These are phyloP conservation scores for Trichoderma orchidacearum DNA, from an alignment of 495 filamentous ascomycete genomes.

Conservation along the genomic window DNA sequence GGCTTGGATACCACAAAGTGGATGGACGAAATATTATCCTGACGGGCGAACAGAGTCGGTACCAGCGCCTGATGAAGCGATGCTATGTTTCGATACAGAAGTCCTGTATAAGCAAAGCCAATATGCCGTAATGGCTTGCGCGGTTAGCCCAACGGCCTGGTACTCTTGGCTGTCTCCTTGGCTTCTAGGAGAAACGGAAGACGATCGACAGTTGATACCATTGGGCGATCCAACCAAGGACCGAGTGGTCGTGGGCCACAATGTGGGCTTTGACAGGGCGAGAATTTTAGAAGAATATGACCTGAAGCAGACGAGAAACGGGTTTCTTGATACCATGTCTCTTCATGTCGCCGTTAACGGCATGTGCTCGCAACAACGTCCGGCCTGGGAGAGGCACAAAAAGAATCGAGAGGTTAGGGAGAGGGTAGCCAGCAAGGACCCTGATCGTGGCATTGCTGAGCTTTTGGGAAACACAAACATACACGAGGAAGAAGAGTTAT, in stretches of 20 bases:
- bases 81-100: slow-evolving; percentile 91
- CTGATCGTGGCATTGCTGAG: slow-evolving; percentile 54
- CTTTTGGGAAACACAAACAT: slow-evolving; percentile 54
- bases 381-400: slow-evolving; percentile 91
- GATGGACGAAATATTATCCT: slow-evolving; percentile 83
- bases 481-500: slow-evolving; percentile 77
- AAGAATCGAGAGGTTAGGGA: slow-evolving; percentile 79
- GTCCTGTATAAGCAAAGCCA: slow-evolving; percentile 88
- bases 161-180: slow-evolving; percentile 97
- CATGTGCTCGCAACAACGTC: slow-evolving; percentile 94
- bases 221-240: slow-evolving; percentile 57
- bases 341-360: slow-evolving; percentile 96
- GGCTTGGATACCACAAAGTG: slow-evolving; percentile 66
- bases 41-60: slow-evolving; percentile 61
- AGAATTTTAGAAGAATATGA: slow-evolving; percentile 83
- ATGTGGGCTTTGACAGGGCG: slow-evolving; percentile 90
- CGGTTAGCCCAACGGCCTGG: slow-evolving; percentile 75
- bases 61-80: slow-evolving; percentile 60
- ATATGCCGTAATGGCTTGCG: slow-evolving; percentile 94
- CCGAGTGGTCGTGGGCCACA: slow-evolving; percentile 81
- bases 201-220: slow-evolving; percentile 68
- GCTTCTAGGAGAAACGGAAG: slow-evolving; percentile 73
- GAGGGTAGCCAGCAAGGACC: slow-evolving; percentile 57
- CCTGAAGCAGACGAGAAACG: slow-evolving; percentile 65
- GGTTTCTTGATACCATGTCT: slow-evolving; percentile 96